These are phyloP conservation scores for Penicillium sp. DNA, from an alignment of 2,329 filamentous ascomycete genomes.

Conservation along the genomic window DNA sequence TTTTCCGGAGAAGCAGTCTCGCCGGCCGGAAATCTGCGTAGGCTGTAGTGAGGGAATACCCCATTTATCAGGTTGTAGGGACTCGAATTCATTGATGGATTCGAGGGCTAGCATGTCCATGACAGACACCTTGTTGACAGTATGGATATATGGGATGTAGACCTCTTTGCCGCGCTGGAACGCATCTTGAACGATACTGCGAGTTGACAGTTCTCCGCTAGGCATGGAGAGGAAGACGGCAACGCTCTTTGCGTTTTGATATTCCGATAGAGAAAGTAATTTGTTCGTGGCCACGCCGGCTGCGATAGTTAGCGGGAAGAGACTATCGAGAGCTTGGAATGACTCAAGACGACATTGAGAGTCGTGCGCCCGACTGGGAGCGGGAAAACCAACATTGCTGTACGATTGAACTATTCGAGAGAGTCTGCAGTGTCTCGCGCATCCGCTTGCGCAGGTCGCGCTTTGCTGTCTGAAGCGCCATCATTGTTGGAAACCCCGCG, in stretches of 20 bases:
- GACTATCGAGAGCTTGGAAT: not conserved
- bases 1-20: conserved; percentile 64
- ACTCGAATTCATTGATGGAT: conserved; percentile 74
- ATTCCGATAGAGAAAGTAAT: conserved; percentile 70
- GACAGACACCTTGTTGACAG: conserved; percentile 62
- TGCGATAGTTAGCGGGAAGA: conserved; percentile 38
- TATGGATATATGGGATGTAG: conserved; percentile 87
- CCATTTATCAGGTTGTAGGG: conserved; percentile 78
- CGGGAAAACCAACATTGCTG: conserved; percentile 66
- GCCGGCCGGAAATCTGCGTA: conserved; percentile 64
- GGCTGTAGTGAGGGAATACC: conserved; percentile 84
- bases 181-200: conserved; percentile 78
- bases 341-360: not conserved
- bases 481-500: conserved; percentile 35
- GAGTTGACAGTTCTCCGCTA: conserved; percentile 79
- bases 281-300: conserved; percentile 66
- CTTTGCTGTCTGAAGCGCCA: conserved; percentile 69
- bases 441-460: conserved; percentile 72
- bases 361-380: not conserved
- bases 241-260: conserved; percentile 71
- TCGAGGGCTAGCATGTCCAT: conserved; percentile 94
- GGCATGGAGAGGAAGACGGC: conserved; percentile 96
- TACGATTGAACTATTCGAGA: conserved; percentile 64
- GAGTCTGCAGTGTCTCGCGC: conserved; percentile 63
- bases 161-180: conserved; percentile 77